phyloP scores from a whole-genome alignment of 2,329 filamentous ascomycete species.

The Ascochyta lentis region DNA sequence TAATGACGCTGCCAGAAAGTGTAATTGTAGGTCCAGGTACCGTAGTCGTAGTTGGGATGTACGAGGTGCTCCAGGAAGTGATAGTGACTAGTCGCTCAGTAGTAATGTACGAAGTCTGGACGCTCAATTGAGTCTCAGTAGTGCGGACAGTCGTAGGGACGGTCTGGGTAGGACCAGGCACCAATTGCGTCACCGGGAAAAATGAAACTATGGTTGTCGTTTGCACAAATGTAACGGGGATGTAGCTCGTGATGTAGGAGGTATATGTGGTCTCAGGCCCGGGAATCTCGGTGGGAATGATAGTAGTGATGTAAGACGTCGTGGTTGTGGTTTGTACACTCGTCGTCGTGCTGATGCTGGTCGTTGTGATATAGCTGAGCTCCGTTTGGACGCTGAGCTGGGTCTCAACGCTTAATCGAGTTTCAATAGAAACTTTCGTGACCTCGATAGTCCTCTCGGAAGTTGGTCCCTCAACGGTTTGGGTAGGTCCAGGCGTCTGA shows the following conservation, averaged over 20 bases:
- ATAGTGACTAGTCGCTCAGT: conserved; percentile 9
- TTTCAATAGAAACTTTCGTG: conserved; percentile 8
- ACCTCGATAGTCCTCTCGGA: conserved; percentile 5
- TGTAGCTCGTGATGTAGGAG: background rate
- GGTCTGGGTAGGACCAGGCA: background rate
- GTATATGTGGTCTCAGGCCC: background rate
- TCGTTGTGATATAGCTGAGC: background rate
- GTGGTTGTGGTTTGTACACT: background rate
- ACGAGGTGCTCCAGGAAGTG: conserved; percentile 1
- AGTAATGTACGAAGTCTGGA: conserved; percentile 1
- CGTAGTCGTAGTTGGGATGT: background rate
- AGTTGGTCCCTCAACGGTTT: background rate
- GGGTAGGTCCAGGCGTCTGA: conserved; percentile 15
- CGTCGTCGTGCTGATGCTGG: background rate
- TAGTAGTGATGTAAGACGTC: background rate
- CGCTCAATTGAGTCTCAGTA: background rate
- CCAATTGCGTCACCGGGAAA: background rate
- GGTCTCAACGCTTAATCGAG: conserved; percentile 2
- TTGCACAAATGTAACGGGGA: background rate
- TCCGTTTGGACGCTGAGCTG: background rate
- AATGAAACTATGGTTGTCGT: background rate
- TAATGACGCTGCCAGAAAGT: conserved; percentile 1
- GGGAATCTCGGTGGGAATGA: background rate
- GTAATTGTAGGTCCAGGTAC: conserved; percentile 8
- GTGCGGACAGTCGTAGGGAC: background rate